phyloP scores from a whole-genome alignment of 1,139 yeast species.

The Geotrichum klebahnii region DNA sequence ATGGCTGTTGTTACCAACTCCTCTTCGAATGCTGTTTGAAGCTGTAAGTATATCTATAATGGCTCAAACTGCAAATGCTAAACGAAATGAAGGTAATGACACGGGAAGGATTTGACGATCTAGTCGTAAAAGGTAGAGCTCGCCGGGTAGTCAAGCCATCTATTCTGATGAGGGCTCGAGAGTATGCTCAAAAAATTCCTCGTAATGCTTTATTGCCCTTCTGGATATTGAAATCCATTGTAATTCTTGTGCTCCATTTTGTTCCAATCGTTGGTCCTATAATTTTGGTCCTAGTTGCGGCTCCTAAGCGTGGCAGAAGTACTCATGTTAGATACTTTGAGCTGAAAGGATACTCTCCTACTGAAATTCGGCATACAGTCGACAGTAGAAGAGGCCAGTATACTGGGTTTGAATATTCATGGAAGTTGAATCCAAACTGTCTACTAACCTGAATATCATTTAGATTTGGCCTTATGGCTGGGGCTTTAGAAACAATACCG shows the following conservation, averaged over 20 bases:
- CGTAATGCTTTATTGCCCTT: constrained; percentile 36
- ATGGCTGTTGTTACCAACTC: constrained; percentile 53
- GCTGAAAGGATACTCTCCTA: constrained; percentile 51
- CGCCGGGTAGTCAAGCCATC: constrained; percentile 41
- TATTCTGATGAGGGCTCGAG: constrained; percentile 26
- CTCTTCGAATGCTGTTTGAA: constrained; percentile 56
- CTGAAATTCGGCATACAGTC: constrained; percentile 39
- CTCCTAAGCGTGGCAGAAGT: constrained; percentile 55
- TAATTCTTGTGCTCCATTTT: constrained; percentile 44
- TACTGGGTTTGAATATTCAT: constrained; percentile 28
- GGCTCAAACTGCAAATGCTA: constrained; percentile 22
- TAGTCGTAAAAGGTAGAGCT: constrained; percentile 48
- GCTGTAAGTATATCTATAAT: constrained; percentile 33
- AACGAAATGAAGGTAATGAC: constrained; percentile 39
- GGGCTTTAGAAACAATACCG: constrained; percentile 58
- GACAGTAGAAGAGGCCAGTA: constrained; percentile 37
- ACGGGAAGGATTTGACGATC: constrained; percentile 48
- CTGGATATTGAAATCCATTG: constrained; percentile 38
- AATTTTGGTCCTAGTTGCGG: constrained; percentile 50
- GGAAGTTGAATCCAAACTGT: constrained; percentile 3
- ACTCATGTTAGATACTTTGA: constrained; percentile 59
- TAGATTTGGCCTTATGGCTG: constrained; percentile 56
- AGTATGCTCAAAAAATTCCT: constrained; percentile 33
- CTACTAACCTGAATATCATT: constrained; percentile 3
- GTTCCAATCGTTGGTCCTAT: constrained; percentile 64